Conservation (phyloP, 345 rosid genomes). For the Tarenaya hassleriana region DNA sequence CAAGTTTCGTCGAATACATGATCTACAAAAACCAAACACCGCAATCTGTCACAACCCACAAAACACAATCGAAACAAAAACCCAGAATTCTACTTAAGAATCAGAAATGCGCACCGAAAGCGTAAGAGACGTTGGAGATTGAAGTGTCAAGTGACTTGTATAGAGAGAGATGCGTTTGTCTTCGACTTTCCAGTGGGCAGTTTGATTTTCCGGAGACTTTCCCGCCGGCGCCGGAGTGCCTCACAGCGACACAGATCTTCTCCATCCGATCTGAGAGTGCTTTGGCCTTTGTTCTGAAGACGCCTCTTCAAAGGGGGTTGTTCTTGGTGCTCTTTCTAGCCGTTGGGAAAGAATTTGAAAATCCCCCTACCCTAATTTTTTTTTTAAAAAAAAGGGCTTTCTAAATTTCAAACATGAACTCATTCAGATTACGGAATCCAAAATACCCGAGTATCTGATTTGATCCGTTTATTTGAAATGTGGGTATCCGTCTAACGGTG, state of each 20-base stretch:
- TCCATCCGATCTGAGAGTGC: slow-evolving; percentile 33
- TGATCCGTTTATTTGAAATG: too few relatives aligned
- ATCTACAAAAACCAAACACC: slow-evolving; percentile 35
- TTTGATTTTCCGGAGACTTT: background rate
- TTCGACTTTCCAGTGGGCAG: slow-evolving; percentile 35
- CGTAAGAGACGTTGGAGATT: slow-evolving; percentile 54
- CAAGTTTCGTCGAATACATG: slow-evolving; percentile 72
- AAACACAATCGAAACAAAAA: background rate
- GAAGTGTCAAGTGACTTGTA: slow-evolving; percentile 62
- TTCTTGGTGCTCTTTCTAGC: too few relatives aligned
- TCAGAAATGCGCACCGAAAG: slow-evolving; percentile 48
- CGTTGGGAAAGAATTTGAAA: too few relatives aligned
- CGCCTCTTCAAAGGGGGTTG: too few relatives aligned
- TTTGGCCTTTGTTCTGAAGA: too few relatives aligned
- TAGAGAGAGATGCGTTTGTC: slow-evolving; percentile 79
- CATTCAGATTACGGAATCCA: too few relatives aligned
- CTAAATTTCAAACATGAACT: too few relatives aligned
- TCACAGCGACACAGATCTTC: slow-evolving; percentile 74
- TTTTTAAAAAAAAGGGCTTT: too few relatives aligned
- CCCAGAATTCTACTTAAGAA: background rate
- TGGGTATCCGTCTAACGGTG: too few relatives aligned
- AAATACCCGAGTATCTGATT: too few relatives aligned
- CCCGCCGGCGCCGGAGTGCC: slow-evolving; percentile 28
- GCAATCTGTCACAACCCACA: background rate
- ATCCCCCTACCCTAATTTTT: too few relatives aligned